Base-by-base conservation (phyloP, 176 grass and related monocot genomes). In the Raddia guianensis region DNA sequence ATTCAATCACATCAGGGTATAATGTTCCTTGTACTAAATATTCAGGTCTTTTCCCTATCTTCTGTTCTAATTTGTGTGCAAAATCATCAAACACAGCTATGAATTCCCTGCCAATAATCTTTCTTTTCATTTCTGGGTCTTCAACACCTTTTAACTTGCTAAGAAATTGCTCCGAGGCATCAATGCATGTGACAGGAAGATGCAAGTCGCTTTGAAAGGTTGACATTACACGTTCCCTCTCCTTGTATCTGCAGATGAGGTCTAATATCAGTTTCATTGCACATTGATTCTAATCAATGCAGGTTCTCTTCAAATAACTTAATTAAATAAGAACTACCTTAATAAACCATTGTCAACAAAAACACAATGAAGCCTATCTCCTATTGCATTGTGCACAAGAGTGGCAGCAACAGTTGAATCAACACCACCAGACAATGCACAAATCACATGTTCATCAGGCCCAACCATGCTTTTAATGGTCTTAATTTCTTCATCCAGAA, bases 1-100 rank as follows among this genome's bases (percentile, higher is more conserved):
- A 97, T 88, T 97, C 91, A 34, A 97, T 97, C 50, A 94, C 94
- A 76, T 94, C 94, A 68, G 94, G 94, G 77, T 97, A 97, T 35
- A 97, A 66, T 70, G 94, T 97, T 27, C 94, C 94, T 83, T 97
- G 94, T 60, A 94, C 94, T 57, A 97, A 78, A 85, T 76, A 97
- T 42, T 51, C 78, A 15, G 94, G 87, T 51, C 76, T 83, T 77
- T 86, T 94, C 13, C 91, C 94, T 34, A 91, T 70, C 55, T 86
- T 84, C 35, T 78, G 49, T 56, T 88, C 94, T 57, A 97, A 76
- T 45, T 88, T 84, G 5, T 84, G 84, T 68, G 89, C 91, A 88
- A 97, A 97, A 21, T 88, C 87, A 91, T 97, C 89, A 76, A 97
- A 97, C 70, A 94, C 89, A 63, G 60, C 80, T 67, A 97, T 94